Evolutionary conservation across 345 rosid genomes (phyloP).

Genomic region (Corchorus capsularis): DNA sequence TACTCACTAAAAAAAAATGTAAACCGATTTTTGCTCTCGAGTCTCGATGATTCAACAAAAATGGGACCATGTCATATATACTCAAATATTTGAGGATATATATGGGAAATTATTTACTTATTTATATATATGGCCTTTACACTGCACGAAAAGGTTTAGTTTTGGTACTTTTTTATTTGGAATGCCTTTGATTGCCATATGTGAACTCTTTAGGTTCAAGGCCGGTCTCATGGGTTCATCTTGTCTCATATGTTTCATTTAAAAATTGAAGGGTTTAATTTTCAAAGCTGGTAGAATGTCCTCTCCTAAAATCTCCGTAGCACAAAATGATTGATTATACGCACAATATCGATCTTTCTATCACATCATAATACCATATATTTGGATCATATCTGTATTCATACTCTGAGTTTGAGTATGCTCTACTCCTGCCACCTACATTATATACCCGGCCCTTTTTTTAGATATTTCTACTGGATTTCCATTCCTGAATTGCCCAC

Average conservation of each 20-base stretch:
- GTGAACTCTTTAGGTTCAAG: not conserved
- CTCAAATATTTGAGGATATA: not conserved
- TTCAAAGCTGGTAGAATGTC: slow-evolving; percentile 30
- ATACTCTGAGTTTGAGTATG: slow-evolving; percentile 41
- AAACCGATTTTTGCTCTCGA: not conserved
- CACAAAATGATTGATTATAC: slow-evolving; percentile 30
- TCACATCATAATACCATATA: not conserved
- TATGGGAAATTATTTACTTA: not conserved
- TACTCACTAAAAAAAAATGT: too few species aligned
- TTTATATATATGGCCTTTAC: not conserved
- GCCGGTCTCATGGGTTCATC: not conserved
- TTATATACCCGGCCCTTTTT: slow-evolving; percentile 12
- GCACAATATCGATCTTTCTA: slow-evolving; percentile 16
- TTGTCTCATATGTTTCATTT: not conserved
- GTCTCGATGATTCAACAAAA: not conserved
- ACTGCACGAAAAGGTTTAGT: not conserved
- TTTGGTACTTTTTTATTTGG: not conserved
- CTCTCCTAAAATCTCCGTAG: slow-evolving; percentile 6
- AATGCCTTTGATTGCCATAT: not conserved
- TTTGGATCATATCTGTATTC: slow-evolving; percentile 39
- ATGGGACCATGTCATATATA: not conserved
- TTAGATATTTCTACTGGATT: slow-evolving; percentile 12
- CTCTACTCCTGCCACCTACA: slow-evolving; percentile 40
- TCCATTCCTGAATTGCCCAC: slow-evolving; percentile 25
- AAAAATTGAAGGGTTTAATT: not conserved